Evolutionary conservation across 129 eudicot genomes (phyloP).

Genomic region (Deinandra increscens): DNA sequence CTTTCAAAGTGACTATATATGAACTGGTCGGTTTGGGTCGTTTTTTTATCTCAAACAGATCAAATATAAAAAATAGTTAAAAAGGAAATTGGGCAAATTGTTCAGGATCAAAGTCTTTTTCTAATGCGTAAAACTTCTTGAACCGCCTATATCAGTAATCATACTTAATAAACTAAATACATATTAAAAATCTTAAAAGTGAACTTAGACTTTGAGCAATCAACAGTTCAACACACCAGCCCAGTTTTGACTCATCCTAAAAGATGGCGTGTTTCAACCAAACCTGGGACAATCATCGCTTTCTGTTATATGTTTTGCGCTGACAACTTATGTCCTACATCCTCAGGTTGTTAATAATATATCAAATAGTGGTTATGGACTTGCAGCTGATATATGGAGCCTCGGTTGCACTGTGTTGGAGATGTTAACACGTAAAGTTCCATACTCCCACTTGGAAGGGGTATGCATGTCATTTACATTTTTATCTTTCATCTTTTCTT

Average conservation of each 20-base stretch:
- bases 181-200: too few relatives aligned
- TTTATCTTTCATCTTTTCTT: background rate
- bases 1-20: too few relatives aligned
- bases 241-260: background rate
- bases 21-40: too few relatives aligned
- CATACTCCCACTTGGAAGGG: conserved; percentile 73
- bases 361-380: conserved; percentile 47
- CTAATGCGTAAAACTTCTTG: too few relatives aligned
- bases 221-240: too few relatives aligned
- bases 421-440: conserved; percentile 64
- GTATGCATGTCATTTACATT: conserved; percentile 38
- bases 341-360: conserved; percentile 25
- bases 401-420: conserved; percentile 83
- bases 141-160: too few relatives aligned
- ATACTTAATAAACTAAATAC: too few relatives aligned
- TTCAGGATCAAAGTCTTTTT: too few relatives aligned
- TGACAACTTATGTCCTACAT: background rate
- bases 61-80: too few relatives aligned
- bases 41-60: too few relatives aligned
- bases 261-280: background rate
- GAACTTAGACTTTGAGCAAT: too few relatives aligned
- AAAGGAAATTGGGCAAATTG: too few relatives aligned
- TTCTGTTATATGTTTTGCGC: background rate
- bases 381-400: conserved; percentile 84
- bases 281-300: background rate